Conservation (phyloP, 805 yeast genomes). For the Wickerhamiella musiphila region DNA sequence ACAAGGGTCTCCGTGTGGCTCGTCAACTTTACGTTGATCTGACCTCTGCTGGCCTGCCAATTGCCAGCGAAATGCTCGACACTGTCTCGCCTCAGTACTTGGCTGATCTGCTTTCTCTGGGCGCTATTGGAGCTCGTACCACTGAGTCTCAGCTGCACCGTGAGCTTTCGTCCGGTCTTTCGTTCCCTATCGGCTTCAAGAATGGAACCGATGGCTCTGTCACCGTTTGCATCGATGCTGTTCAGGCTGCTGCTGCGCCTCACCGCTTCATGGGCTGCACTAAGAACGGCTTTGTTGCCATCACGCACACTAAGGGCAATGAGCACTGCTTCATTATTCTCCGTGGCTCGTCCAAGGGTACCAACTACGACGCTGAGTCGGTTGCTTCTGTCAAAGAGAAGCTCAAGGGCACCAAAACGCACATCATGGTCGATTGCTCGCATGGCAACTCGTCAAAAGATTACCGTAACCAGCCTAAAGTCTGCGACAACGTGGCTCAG, state of each 20-base stretch:
- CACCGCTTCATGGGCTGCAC: constrained; percentile 97
- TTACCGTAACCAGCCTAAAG: constrained; percentile 88
- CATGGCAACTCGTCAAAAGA: constrained; percentile 95
- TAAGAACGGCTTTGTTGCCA: constrained; percentile 92
- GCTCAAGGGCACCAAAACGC: constrained; percentile 28
- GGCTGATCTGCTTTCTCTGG: constrained; percentile 77
- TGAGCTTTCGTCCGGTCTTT: constrained; percentile 90
- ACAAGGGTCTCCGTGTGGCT: constrained; percentile 79
- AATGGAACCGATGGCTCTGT: constrained; percentile 95
- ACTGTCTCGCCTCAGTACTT: constrained; percentile 94
- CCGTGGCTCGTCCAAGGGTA: constrained; percentile 90
- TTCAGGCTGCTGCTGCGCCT: constrained; percentile 74
- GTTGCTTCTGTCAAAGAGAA: constrained; percentile 57
- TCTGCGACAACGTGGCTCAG: constrained; percentile 61
- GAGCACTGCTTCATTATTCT: constrained; percentile 83
- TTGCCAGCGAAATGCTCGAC: constrained; percentile 95
- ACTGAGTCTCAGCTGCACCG: constrained; percentile 97
- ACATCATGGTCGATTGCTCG: constrained; percentile 89
- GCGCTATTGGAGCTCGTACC: constrained; percentile 98
- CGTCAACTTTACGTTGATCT: constrained; percentile 72
- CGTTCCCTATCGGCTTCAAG: constrained; percentile 98
- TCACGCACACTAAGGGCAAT: constrained; percentile 90
- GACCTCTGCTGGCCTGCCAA: constrained; percentile 68
- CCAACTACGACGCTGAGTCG: constrained; percentile 76
- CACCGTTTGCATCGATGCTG: constrained; percentile 87